A percentile compares a stretch with the other conserved stretches of the same genome.
Conservation (phyloP, 108 stramenopile species). For the Phaeodactylum tricornutum region DNA sequence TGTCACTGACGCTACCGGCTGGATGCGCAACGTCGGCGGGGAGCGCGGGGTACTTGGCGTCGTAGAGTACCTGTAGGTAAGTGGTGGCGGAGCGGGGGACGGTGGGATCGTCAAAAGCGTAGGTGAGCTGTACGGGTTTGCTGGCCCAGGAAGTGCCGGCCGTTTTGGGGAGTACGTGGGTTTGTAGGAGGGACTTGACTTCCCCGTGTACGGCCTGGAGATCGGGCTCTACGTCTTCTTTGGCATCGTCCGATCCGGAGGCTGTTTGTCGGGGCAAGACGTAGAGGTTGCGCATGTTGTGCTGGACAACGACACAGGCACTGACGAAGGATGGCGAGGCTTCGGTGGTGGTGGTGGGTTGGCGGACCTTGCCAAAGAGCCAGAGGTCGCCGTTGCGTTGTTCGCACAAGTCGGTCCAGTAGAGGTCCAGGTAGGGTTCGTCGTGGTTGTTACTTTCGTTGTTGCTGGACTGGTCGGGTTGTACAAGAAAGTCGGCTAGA, state of each 20-base stretch:
- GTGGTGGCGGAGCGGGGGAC: constrained; percentile 88
- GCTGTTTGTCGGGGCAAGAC: constrained; percentile 74
- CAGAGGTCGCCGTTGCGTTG: constrained; percentile 87
- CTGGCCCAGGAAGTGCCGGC: constrained; percentile 72
- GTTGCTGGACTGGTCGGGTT: no score
- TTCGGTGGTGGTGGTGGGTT: constrained; percentile 11
- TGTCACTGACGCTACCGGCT: no score
- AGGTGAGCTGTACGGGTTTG: constrained; percentile 83
- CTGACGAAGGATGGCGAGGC: constrained; percentile 43
- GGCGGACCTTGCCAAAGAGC: constrained; percentile 88
- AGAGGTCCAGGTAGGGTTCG: constrained; percentile 72
- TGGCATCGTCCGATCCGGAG: constrained; percentile 26
- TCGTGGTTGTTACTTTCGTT: constrained; percentile 10
- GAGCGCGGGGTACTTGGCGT: constrained; percentile 80
- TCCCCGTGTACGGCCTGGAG: constrained; percentile 80
- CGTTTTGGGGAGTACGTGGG: constrained; percentile 65
- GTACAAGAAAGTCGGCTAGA: no score
- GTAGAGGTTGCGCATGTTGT: constrained; percentile 79
- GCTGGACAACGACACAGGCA: constrained; percentile 81
- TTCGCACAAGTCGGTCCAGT: constrained; percentile 86
- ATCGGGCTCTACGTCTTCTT: no score
- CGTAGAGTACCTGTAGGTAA: constrained; percentile 95
- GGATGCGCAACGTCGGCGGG: constrained; percentile 26
- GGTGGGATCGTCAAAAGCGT: constrained; percentile 90
- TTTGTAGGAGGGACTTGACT: constrained; percentile 51